A percentile compares a stretch with the other conserved stretches of the same genome.
These are phyloP conservation scores for Leishmania arabica DNA, from an alignment of 208 protist genomes.

Conservation along the genomic window DNA sequence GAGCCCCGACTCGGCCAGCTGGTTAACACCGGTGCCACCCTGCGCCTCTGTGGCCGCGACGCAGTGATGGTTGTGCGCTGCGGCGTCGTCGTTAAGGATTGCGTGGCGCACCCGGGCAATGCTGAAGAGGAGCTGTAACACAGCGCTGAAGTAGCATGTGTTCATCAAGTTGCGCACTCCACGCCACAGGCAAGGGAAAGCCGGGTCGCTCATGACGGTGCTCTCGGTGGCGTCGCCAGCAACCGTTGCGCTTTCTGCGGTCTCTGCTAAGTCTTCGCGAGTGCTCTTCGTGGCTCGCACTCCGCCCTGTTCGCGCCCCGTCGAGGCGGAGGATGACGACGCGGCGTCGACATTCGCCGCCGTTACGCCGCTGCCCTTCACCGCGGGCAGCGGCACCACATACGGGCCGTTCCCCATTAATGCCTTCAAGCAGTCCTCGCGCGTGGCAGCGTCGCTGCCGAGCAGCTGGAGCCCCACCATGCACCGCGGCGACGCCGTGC, in stretches of 20 bases:
- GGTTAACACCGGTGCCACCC: neutral
- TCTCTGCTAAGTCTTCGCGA: neutral
- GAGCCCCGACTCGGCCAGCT: conserved; percentile 50
- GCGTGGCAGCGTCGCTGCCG: conserved; percentile 27
- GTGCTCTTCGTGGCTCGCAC: conserved; percentile 5
- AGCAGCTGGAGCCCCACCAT: conserved; percentile 51
- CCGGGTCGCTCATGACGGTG: conserved; percentile 17
- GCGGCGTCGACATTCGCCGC: neutral
- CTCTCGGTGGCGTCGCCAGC: neutral
- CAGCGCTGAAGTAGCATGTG: conserved; percentile 91
- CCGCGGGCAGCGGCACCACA: conserved; percentile 29
- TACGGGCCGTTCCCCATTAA: conserved; percentile 45
- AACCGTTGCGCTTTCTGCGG: neutral
- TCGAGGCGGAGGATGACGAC: neutral
- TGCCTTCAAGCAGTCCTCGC: conserved; percentile 38
- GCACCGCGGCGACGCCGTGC: conserved; percentile 54
- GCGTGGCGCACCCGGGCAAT: conserved; percentile 56
- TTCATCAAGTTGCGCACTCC: conserved; percentile 85
- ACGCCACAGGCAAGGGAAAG: conserved; percentile 54
- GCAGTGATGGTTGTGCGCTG: neutral
- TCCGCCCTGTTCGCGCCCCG: neutral
- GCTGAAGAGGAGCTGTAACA: conserved; percentile 84
- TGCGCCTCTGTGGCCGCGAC: neutral
- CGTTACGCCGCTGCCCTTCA: neutral
- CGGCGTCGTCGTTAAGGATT: conserved; percentile 41